Base-by-base conservation (phyloP, 2,329 filamentous ascomycete species). In the Botrytis fabae region DNA sequence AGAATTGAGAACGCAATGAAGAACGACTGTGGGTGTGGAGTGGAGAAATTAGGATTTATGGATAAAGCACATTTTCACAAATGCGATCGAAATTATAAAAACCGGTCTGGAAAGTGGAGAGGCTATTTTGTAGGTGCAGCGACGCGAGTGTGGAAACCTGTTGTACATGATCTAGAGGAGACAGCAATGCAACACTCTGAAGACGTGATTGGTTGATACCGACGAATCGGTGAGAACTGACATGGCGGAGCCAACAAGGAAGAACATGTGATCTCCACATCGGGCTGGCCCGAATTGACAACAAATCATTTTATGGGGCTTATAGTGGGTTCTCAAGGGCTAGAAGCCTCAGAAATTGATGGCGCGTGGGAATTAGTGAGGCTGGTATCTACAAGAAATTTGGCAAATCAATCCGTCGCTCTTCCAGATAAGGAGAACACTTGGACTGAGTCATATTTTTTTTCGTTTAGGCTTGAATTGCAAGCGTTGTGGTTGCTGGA, bases 231-330 rank as follows among this genome's bases (percentile, higher is more conserved):
- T 64, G 44, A 54, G 32, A 12, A 38, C 22, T 54, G 44, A 51
- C 42, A 66, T 65, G 69, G 46, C 69, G 65, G 38, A 38, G 51
- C 40, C 42, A 60, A 60, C 61, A 57, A 44, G 70, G 16, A 51
- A 46, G 25, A 54, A 48, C 54, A 69, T 72, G 51, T 72, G 62
- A 72, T 59, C 42, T 32, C 51, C 25, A 69, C 46, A 51, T 46
- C 20, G 25, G 69, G 69, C 44, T 57, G 35, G 40, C 57, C 44
- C 32, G 14, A n/a, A 62, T 35, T 72, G 63, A 57, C 51, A 72
- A 28, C 70, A 48, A 72, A 72, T 69, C 54, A 72, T 69, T 72
- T 61, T 69, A 38, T 72, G 70, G 70, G 51, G 54, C 54, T 51
- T 2, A 9, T 4, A 61, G 12, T 60, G 40, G 63, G 7, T 20